Evolutionary conservation across 2,329 filamentous ascomycete genomes (phyloP), one percentile per base, ranked within the genome.

Genomic region (Colletotrichum tabaci): DNA sequence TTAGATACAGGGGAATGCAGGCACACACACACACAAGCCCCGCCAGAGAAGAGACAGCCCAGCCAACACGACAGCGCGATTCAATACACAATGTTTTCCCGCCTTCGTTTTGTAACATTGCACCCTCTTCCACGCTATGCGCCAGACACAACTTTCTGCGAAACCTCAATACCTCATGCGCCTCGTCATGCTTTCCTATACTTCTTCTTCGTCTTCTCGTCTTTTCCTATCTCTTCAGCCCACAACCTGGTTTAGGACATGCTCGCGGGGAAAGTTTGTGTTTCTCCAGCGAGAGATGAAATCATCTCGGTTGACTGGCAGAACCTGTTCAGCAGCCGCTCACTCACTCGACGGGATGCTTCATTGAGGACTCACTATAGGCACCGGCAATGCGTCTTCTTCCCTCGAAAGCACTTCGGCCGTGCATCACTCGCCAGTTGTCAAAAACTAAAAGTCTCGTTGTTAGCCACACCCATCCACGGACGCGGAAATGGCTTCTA

Each of bases 361-460:
- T 9, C 15, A 4, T 9, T 13, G 30, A 9, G 35, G n/a, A 89
- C 92, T 87, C 84, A 95, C 94, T 92, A 77, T 98, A 98, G 12
- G 90, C 96, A 71, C 96, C 96, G 80, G 95, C 98, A 78, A 99
- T 93, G 75, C 95, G 91, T 75, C 96, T 87, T 78, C 93, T 90
- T 1, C 96, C 96, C 7, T 91, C 92, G 78, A 98, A 99, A 0
- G 89, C 89, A 62, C 91, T 91, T 76, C 96, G 87, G 1, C 96
- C 96, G 81, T 99, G 96, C 76, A 98, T 84, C 44, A 98, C 93
- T 71, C 96, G 89, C 95, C 96, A 98, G 78, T 99, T 98, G 79
- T 99, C 94, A 80, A 99, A 98, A 57, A 98, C 93, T 93, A 76
- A 13, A 47, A 10, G 23, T 42, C 26, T 38, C 9, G 35, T 10